These are phyloP conservation scores for Cytospora chrysosperma DNA, from an alignment of 2,329 filamentous ascomycete species.

Conservation along the genomic window DNA sequence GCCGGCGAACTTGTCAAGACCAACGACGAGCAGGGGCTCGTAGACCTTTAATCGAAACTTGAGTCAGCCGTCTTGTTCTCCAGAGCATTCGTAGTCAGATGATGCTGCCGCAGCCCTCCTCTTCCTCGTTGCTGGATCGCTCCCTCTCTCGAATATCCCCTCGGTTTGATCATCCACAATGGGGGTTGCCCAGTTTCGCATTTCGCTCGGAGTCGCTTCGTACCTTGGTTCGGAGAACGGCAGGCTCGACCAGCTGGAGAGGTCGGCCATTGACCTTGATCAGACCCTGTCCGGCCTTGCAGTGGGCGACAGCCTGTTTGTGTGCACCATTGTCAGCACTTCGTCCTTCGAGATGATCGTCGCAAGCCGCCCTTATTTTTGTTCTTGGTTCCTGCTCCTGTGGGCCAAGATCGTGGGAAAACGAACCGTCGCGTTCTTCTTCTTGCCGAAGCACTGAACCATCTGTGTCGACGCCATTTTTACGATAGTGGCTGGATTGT, in stretches of 20 bases:
- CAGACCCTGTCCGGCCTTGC: conserved; percentile 59
- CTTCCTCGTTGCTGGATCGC: neutral
- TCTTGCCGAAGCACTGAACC: conserved; percentile 99
- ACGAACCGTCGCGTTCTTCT: conserved; percentile 74
- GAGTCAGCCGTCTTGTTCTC: conserved; percentile 23
- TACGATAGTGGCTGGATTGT: conserved; percentile 34
- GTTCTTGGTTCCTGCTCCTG: neutral
- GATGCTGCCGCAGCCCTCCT: neutral
- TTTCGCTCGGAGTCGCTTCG: conserved; percentile 32
- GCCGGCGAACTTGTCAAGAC: conserved; percentile 93
- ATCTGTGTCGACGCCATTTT: conserved; percentile 77
- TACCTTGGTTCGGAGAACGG: conserved; percentile 97
- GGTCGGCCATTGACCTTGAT: conserved; percentile 99
- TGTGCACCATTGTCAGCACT: conserved; percentile 20
- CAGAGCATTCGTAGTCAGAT: neutral
- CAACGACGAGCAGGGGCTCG: conserved; percentile 96
- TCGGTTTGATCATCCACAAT: neutral
- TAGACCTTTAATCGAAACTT: conserved; percentile 65
- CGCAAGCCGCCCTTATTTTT: conserved; percentile 4
- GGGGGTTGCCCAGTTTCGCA: neutral
- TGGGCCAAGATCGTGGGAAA: conserved; percentile 7
- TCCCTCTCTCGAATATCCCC: neutral
- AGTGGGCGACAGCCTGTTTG: conserved; percentile 25
- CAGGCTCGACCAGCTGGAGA: conserved; percentile 88
- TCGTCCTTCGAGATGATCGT: conserved; percentile 12